Percentiles rank a stretch among this genome's conserved stretches.
Conservation (phyloP, 495 filamentous ascomycete species). For the Podospora fimiseda region DNA sequence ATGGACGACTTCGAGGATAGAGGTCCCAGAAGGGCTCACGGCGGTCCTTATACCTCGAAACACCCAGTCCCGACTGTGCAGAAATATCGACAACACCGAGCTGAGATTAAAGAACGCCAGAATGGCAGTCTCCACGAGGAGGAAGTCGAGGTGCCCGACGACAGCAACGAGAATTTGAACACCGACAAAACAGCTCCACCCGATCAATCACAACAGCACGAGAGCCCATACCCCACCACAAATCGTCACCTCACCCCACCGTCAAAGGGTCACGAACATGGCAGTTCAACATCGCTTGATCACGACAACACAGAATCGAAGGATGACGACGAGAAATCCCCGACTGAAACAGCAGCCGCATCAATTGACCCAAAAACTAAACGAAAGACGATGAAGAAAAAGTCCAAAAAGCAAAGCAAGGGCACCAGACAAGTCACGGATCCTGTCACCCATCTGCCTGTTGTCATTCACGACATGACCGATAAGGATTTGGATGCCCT, state of each 20-base stretch:
- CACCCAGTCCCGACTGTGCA: conserved; percentile 61
- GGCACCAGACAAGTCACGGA: conserved; percentile 62
- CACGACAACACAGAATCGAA: conserved; percentile 10
- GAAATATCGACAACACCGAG: conserved; percentile 51
- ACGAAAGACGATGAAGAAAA: conserved; percentile 51
- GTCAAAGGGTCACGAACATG: conserved; percentile 31
- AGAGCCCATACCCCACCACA: neutral
- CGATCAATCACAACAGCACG: conserved; percentile 26
- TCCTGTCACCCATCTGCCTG: conserved; percentile 62
- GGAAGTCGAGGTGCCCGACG: neutral
- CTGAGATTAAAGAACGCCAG: conserved; percentile 39
- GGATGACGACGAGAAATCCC: conserved; percentile 34
- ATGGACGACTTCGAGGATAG: conserved; percentile 43
- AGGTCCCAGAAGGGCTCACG: conserved; percentile 38
- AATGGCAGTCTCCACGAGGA: conserved; percentile 28
- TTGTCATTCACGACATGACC: conserved; percentile 59
- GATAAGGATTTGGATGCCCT: conserved; percentile 46
- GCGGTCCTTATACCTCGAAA: conserved; percentile 46
- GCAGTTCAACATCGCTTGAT: conserved; percentile 7
- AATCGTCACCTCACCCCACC: conserved; percentile 45
- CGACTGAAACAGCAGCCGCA: conserved; percentile 44
- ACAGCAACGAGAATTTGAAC: neutral
- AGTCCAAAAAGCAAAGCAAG: conserved; percentile 39
- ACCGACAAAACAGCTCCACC: conserved; percentile 39
- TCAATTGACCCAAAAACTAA: conserved; percentile 50